These are phyloP conservation scores for Dactylella cylindrospora DNA, from an alignment of 2,329 filamentous ascomycete species.

Conservation along the genomic window DNA sequence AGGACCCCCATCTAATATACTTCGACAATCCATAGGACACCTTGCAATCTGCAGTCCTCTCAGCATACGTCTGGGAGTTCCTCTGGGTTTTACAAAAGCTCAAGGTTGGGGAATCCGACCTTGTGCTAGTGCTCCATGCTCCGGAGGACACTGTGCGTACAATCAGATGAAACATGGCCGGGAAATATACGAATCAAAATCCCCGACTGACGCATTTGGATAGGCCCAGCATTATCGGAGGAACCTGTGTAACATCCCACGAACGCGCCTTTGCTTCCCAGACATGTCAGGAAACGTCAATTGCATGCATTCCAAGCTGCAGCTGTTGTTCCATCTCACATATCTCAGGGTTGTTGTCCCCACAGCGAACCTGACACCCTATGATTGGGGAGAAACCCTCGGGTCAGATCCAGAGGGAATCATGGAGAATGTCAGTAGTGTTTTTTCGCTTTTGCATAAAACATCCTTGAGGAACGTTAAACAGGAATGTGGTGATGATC, in stretches of 20 bases:
- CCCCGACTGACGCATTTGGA: slow-evolving; percentile 35
- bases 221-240: slow-evolving; percentile 52
- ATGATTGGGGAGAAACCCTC: slow-evolving; percentile 80
- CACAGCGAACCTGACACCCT: slow-evolving; percentile 79
- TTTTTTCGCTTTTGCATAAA: slow-evolving; percentile 18
- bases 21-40: slow-evolving; percentile 53
- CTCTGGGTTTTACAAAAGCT: slow-evolving; percentile 77
- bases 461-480: slow-evolving; percentile 30
- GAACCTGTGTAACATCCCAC: slow-evolving; percentile 55
- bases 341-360: slow-evolving; percentile 81
- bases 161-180: slow-evolving; percentile 18
- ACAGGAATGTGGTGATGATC: slow-evolving; percentile 18
- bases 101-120: slow-evolving; percentile 58
- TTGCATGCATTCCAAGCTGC: slow-evolving; percentile 91
- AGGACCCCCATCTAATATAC: slow-evolving; percentile 6
- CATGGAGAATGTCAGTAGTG: slow-evolving; percentile 75
- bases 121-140: slow-evolving; percentile 63
- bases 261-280: slow-evolving; percentile 74
- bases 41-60: slow-evolving; percentile 75
- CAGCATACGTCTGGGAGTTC: slow-evolving; percentile 83
- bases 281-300: slow-evolving; percentile 70
- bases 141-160: slow-evolving; percentile 56
- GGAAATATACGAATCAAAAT: background rate
- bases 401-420: slow-evolving; percentile 56
- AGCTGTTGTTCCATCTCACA: slow-evolving; percentile 75